Conservation (phyloP, 495 filamentous ascomycete genomes). For the Apiosordaria backusii region DNA sequence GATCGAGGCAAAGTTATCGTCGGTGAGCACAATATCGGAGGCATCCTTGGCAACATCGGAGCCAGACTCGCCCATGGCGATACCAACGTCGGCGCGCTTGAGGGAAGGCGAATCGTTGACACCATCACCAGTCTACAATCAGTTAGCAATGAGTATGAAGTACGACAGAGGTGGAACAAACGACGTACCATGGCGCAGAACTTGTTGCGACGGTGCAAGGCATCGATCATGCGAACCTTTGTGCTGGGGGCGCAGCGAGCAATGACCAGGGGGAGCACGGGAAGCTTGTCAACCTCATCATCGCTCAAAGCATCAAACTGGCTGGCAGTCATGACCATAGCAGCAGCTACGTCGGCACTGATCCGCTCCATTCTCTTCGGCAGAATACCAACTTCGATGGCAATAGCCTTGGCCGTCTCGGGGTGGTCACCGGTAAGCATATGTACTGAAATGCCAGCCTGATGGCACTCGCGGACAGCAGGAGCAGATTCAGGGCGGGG, state of each 20-base stretch:
- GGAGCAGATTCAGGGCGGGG: slow-evolving; percentile 63
- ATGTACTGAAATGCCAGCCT: slow-evolving; percentile 70
- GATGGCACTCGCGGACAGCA: slow-evolving; percentile 62
- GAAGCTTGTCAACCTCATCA: slow-evolving; percentile 52
- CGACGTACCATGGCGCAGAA: slow-evolving; percentile 54
- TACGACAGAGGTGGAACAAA: background rate
- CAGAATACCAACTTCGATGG: slow-evolving; percentile 70
- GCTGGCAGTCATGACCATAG: slow-evolving; percentile 60
- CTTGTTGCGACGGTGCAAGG: slow-evolving; percentile 56
- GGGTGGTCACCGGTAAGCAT: slow-evolving; percentile 84
- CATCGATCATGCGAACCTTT: slow-evolving; percentile 66
- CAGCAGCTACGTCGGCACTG: slow-evolving; percentile 49
- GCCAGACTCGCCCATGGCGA: slow-evolving; percentile 79
- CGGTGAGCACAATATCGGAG: slow-evolving; percentile 78
- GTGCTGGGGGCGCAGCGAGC: slow-evolving; percentile 63
- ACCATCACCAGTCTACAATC: slow-evolving; percentile 60
- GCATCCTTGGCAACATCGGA: slow-evolving; percentile 87
- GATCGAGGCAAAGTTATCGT: slow-evolving; percentile 82
- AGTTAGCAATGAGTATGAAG: background rate
- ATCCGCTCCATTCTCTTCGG: slow-evolving; percentile 52
- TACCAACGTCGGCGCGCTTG: slow-evolving; percentile 74
- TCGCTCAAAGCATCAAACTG: slow-evolving; percentile 60
- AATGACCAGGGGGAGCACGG: slow-evolving; percentile 60
- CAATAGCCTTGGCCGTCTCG: slow-evolving; percentile 71
- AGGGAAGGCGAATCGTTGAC: slow-evolving; percentile 82